phyloP scores from a whole-genome alignment of 140 eudicot species.

The Ambrosia hybrid region DNA sequence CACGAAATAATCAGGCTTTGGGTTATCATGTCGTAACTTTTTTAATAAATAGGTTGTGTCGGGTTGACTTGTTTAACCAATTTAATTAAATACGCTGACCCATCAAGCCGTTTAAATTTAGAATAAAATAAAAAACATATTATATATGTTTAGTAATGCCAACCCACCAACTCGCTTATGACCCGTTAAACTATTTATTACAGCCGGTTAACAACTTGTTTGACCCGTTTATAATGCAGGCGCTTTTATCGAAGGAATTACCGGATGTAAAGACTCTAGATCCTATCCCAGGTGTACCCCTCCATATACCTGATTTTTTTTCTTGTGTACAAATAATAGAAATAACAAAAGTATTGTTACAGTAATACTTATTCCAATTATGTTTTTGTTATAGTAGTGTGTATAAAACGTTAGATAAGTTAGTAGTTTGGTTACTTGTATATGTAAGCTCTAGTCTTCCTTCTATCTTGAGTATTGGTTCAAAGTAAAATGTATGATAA shows the following conservation, averaged over 20 bases:
- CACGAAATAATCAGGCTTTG: too few species aligned
- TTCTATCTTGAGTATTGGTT: not conserved
- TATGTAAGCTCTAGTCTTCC: not conserved
- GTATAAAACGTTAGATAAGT: conserved; percentile 8
- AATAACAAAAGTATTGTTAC: not conserved
- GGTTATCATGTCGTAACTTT: too few species aligned
- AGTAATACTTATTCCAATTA: not conserved
- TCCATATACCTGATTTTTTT: conserved; percentile 33
- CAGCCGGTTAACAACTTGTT: not conserved
- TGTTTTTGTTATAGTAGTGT: not conserved
- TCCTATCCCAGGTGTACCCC: conserved; percentile 69
- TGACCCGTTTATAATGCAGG: conserved; percentile 35
- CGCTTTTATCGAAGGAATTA: conserved; percentile 52
- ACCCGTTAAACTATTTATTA: not conserved
- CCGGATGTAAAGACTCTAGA: conserved; percentile 63
- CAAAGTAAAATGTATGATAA: not conserved
- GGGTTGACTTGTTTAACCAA: too few species aligned
- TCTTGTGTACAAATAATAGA: not conserved
- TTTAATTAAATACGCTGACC: too few species aligned
- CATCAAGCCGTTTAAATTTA: too few species aligned
- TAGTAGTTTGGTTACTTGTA: not conserved
- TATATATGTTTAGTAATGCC: not conserved
- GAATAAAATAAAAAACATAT: too few species aligned
- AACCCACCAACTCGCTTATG: not conserved
- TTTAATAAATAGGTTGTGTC: too few species aligned